phyloP scores from a whole-genome alignment of 805 yeast genomes.

The Ascoidea tarda region DNA sequence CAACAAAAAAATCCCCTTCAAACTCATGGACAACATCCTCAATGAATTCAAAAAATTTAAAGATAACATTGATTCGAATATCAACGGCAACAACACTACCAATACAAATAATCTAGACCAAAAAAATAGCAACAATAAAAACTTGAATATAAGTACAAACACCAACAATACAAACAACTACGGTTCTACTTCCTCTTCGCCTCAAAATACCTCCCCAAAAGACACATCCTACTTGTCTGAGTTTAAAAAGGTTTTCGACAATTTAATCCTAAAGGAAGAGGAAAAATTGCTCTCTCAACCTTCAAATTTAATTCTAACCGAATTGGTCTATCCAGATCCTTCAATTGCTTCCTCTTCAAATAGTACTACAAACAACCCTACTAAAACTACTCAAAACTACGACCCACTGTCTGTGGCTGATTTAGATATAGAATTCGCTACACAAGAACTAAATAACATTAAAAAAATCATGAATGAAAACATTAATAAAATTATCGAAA shows the following conservation, averaged over 20 bases:
- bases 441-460: slow-evolving; percentile 46
- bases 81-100: neutral
- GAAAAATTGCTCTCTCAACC: slow-evolving; percentile 2
- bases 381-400: slow-evolving; percentile 14
- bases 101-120: neutral
- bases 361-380: slow-evolving; percentile 22
- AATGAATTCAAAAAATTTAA: slow-evolving; percentile 31
- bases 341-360: slow-evolving; percentile 37
- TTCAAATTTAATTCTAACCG: slow-evolving; percentile 18
- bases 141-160: neutral
- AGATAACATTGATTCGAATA: slow-evolving; percentile 14
- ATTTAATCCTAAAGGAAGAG: slow-evolving; percentile 4
- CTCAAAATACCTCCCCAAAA: neutral
- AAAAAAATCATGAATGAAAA: slow-evolving; percentile 59
- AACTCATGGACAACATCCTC: slow-evolving; percentile 33
- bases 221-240: slow-evolving; percentile 1
- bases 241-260: slow-evolving; percentile 3
- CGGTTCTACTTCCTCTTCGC: slow-evolving; percentile 1
- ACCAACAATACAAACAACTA: slow-evolving; percentile 2
- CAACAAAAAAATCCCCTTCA: slow-evolving; percentile 29
- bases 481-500: slow-evolving; percentile 47
- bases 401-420: slow-evolving; percentile 20
- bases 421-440: slow-evolving; percentile 4
- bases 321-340: slow-evolving; percentile 35
- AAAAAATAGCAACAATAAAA: neutral